These are phyloP conservation scores for Pseudogymnoascus sp. DNA, from an alignment of 2,329 filamentous ascomycete species.

Conservation along the genomic window DNA sequence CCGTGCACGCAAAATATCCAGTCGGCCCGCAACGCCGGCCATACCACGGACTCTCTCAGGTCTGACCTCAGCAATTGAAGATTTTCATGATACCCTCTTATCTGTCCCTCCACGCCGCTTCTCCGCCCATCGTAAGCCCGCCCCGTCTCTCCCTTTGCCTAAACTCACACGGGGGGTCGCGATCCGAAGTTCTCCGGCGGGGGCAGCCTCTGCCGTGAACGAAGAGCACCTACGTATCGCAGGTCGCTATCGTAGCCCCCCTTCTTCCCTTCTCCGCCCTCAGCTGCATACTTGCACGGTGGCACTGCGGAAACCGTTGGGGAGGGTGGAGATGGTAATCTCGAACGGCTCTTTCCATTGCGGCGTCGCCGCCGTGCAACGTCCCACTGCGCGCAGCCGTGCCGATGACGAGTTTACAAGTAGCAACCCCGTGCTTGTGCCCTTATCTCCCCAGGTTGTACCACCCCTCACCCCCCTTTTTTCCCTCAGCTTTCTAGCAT, in stretches of 20 bases:
- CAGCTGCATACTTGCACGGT: background rate
- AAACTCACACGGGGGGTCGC: background rate
- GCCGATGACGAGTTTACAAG: background rate
- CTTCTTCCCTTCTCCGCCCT: background rate
- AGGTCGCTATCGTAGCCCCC: background rate
- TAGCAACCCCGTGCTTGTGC: background rate
- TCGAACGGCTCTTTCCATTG: background rate
- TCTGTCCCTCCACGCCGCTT: background rate
- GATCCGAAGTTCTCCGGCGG: background rate
- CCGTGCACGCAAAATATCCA: background rate
- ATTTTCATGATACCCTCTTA: background rate
- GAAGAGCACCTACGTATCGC: background rate
- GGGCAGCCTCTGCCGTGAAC: background rate
- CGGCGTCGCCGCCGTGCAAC: background rate
- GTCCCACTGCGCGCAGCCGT: background rate
- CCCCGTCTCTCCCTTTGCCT: background rate
- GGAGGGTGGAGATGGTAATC: background rate
- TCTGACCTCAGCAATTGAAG: background rate
- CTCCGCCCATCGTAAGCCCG: background rate
- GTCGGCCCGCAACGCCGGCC: background rate
- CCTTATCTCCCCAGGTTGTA: background rate
- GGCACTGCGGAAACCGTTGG: background rate
- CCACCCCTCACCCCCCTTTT: background rate
- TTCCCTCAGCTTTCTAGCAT: background rate
- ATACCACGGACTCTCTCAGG: background rate